Percentiles rank a stretch among this genome's conserved stretches.
These are phyloP conservation scores for Candida anutae DNA, from an alignment of 1,139 yeast species.

Conservation along the genomic window DNA sequence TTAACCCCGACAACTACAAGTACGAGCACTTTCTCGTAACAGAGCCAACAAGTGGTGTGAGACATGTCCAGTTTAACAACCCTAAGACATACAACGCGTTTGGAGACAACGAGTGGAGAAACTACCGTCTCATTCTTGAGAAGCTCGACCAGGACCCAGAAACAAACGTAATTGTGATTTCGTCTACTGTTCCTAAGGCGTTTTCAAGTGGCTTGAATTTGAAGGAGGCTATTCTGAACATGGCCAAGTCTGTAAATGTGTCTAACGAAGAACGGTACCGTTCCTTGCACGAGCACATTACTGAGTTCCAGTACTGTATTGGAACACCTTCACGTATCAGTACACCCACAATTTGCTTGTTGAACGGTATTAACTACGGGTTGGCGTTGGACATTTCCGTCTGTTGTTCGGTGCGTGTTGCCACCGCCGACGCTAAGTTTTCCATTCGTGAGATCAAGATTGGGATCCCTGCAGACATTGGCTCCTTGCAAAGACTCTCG, in stretches of 20 bases:
- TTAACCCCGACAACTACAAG: constrained; percentile 12
- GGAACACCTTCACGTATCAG: constrained; percentile 37
- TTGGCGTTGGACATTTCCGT: constrained; percentile 62
- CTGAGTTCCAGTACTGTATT: constrained; percentile 53
- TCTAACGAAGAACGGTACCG: constrained; percentile 12
- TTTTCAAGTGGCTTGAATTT: constrained; percentile 67
- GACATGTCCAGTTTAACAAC: constrained; percentile 57
- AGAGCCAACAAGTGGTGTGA: constrained; percentile 41
- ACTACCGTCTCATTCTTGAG: constrained; percentile 44
- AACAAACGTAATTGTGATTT: constrained; percentile 46
- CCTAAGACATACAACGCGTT: constrained; percentile 58
- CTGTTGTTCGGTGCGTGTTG: constrained; percentile 52
- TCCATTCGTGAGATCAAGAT: constrained; percentile 65
- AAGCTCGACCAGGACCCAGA: constrained; percentile 37
- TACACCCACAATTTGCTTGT: constrained; percentile 42
- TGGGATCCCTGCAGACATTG: constrained; percentile 78
- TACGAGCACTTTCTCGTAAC: constrained; percentile 33
- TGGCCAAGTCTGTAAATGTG: constrained; percentile 3
- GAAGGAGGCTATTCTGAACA: constrained; percentile 23
- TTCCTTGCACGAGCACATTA: constrained; percentile 33
- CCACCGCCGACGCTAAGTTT: constrained; percentile 45
- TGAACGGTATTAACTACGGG: constrained; percentile 48
- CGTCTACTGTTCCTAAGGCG: constrained; percentile 49
- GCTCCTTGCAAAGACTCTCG: constrained; percentile 66
- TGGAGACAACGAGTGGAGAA: constrained; percentile 45